These are phyloP conservation scores for Podospora anserina DNA, from an alignment of 495 filamentous ascomycete genomes.

Conservation along the genomic window DNA sequence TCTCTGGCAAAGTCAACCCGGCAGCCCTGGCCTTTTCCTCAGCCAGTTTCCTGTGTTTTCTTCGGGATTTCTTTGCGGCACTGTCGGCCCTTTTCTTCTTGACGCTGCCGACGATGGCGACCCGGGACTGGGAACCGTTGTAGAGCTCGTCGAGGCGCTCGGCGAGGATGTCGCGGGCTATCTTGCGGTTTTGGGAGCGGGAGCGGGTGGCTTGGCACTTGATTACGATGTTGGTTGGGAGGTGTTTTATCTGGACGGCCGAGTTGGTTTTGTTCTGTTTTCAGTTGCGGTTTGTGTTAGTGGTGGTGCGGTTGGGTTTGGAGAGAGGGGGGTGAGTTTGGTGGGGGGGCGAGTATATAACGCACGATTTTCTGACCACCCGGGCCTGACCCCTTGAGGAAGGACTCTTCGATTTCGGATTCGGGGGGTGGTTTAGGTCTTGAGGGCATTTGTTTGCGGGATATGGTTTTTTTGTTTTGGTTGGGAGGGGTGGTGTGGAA, in stretches of 20 bases:
- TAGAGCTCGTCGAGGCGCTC: constrained; percentile 66
- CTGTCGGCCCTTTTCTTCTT: constrained; percentile 50
- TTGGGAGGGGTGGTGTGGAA: constrained; percentile 17
- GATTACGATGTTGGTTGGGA: constrained; percentile 82
- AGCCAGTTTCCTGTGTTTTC: constrained; percentile 50
- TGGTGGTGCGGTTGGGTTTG: not conserved
- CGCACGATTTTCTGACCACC: constrained; percentile 90
- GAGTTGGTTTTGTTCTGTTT: constrained; percentile 91
- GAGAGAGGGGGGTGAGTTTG: constrained; percentile 4
- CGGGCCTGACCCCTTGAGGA: constrained; percentile 88
- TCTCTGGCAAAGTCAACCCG: constrained; percentile 7
- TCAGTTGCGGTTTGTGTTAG: not conserved
- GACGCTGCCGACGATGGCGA: constrained; percentile 38
- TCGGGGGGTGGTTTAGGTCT: constrained; percentile 69
- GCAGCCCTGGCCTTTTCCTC: constrained; percentile 32
- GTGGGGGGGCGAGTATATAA: not conserved
- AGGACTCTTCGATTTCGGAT: constrained; percentile 73
- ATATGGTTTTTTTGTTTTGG: constrained; percentile 14
- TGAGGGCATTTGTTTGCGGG: constrained; percentile 56
- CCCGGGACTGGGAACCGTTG: constrained; percentile 48
- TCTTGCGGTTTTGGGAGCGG: constrained; percentile 81
- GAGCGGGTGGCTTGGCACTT: constrained; percentile 92
- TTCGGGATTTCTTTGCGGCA: constrained; percentile 46
- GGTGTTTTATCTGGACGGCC: constrained; percentile 88
- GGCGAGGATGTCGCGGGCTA: constrained; percentile 74